Evolutionary conservation across 352 stramenopile species (phyloP), one percentile per base, ranked within the genome.

Genomic region (Pythium pyrilobum): DNA sequence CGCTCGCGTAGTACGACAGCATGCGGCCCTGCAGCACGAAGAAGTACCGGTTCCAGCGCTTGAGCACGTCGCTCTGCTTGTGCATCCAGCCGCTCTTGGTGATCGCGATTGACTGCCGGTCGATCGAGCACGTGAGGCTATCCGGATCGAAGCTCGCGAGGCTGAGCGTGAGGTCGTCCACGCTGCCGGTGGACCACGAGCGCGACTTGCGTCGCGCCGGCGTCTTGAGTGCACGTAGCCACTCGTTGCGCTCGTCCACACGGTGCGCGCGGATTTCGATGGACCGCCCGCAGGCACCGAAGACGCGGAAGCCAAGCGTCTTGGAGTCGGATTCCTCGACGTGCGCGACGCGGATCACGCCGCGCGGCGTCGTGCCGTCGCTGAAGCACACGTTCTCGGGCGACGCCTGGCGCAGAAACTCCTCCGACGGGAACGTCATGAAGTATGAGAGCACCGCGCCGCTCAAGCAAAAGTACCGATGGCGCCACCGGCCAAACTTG

Each of bases 381-480:
- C 67, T 71, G 51, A 84, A 76, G 38, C 75, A 70, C 28, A 78
- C 67, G 57, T 39, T 76, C 20, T 67, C 53, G 20, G 51, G 59
- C 16, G 57, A 59, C 12, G 71, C 66, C 56, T 87, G 81, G 18
- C 77, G 79, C 15, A 91, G 31, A 50, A 91, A 89, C 23, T 89
- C 75, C 36, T 91, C 81, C 15, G 71, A 76, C 10, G 79, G 79
- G 41, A 90, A 90, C 21, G 70, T 80, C 3, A 72, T 72, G 45
- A 87, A 91, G 41, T 86, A 87, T 38, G 75, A 74, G 12, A 91
- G 43, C 62, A 91, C 66, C n/a, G 73, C 67, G 12, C 72, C 73
- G 28, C 85, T 77, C 21, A 91, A 49, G 56, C 72, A 86, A 36
- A 91, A 88, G 56, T 89, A 91, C 11, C 80, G 75, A 37, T 89